phyloP scores from a whole-genome alignment of 495 filamentous ascomycete genomes.

The Lasiosphaeris hirsuta region DNA sequence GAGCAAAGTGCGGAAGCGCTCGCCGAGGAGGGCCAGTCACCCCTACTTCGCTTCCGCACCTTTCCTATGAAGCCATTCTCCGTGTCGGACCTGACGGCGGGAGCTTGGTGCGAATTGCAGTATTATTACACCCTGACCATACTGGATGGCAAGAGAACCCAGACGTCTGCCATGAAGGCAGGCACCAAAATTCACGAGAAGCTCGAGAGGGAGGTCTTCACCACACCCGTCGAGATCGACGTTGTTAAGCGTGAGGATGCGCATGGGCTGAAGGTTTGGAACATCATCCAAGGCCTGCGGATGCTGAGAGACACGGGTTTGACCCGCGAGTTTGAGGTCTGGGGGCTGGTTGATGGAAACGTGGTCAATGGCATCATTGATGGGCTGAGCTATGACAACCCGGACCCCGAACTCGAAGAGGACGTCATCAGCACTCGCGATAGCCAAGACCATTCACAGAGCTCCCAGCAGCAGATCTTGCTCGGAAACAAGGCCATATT shows the following conservation, averaged over 20 bases:
- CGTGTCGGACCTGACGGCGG: slow-evolving; percentile 83
- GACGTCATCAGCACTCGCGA: slow-evolving; percentile 35
- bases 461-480: slow-evolving; percentile 30
- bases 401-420: slow-evolving; percentile 65
- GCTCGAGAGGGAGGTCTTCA: slow-evolving; percentile 82
- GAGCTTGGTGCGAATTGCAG: slow-evolving; percentile 94
- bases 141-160: slow-evolving; percentile 61
- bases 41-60: slow-evolving; percentile 69
- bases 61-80: slow-evolving; percentile 76
- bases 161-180: slow-evolving; percentile 77
- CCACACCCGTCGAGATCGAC: slow-evolving; percentile 65
- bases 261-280: slow-evolving; percentile 85
- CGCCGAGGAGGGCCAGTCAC: slow-evolving; percentile 35
- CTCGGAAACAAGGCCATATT: slow-evolving; percentile 71
- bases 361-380: slow-evolving; percentile 90
- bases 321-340: slow-evolving; percentile 90
- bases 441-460: slow-evolving; percentile 17
- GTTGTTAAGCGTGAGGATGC: slow-evolving; percentile 74
- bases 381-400: slow-evolving; percentile 73
- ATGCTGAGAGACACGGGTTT: slow-evolving; percentile 72
- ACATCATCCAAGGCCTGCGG: slow-evolving; percentile 80
- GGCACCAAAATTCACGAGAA: slow-evolving; percentile 75
- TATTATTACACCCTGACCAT: slow-evolving; percentile 81
- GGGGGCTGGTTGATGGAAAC: slow-evolving; percentile 80
- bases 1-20: slow-evolving; percentile 3